Conservation (phyloP, 306 rosid genomes). For the Prunus davidiana region DNA sequence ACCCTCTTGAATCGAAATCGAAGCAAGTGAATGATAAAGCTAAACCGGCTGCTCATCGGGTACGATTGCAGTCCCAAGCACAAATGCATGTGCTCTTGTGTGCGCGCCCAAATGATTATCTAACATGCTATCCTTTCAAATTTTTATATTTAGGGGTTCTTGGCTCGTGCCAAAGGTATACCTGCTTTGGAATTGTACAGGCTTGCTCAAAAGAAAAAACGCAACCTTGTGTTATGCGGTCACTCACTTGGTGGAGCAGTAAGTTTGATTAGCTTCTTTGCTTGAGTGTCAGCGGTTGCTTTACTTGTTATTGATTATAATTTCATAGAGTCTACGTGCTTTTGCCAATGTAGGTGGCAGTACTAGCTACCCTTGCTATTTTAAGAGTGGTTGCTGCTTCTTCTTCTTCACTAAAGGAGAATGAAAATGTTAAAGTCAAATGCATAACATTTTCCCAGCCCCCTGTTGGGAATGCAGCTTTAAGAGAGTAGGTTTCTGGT, state of each 20-base stretch:
- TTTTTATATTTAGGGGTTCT: conserved; percentile 62
- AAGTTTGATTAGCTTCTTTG: conserved; percentile 35
- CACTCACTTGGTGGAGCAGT: conserved; percentile 99
- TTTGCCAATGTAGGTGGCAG: conserved; percentile 67
- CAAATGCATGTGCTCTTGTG: background rate
- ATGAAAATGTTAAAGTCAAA: conserved; percentile 63
- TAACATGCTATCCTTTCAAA: conserved; percentile 9
- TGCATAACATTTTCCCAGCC: conserved; percentile 98
- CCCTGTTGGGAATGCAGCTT: conserved; percentile 97
- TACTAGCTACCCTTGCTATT: conserved; percentile 96
- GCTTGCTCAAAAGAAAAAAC: conserved; percentile 93
- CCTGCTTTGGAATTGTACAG: conserved; percentile 94
- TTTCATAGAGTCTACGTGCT: conserved; percentile 12
- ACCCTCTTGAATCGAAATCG: conserved; percentile 67
- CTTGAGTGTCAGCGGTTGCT: background rate
- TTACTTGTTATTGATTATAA: conserved; percentile 14
- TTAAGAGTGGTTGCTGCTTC: conserved; percentile 94
- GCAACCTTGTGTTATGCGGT: conserved; percentile 91
- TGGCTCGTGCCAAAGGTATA: conserved; percentile 98
- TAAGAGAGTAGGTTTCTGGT: conserved; percentile 74
- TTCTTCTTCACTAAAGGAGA: conserved; percentile 80
- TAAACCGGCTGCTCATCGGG: conserved; percentile 95
- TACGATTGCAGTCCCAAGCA: conserved; percentile 22
- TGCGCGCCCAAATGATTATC: background rate
- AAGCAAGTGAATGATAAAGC: conserved; percentile 56